Evolutionary conservation across 768 basidiomycete species (phyloP).

Genomic region (Lactarius hengduanensis): DNA sequence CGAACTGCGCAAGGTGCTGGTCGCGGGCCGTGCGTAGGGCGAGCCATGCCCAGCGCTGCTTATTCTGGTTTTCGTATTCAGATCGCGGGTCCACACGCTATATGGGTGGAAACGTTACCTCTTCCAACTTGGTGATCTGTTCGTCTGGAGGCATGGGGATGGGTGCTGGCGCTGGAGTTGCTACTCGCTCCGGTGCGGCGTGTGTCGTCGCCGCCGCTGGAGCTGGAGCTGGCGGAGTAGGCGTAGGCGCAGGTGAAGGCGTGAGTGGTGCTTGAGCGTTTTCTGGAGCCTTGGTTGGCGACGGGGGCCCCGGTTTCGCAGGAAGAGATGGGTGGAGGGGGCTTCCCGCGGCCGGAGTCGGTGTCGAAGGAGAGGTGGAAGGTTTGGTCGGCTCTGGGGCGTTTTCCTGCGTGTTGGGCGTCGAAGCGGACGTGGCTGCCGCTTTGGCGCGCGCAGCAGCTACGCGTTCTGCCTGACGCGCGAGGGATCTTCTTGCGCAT

Average conservation of each 20-base stretch:
- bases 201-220: slow-evolving; percentile 8
- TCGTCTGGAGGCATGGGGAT: slow-evolving; percentile 42
- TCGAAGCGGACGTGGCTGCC: slow-evolving; percentile 31
- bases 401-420: slow-evolving; percentile 31
- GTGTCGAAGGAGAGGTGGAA: slow-evolving; percentile 28
- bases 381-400: slow-evolving; percentile 8
- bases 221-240: background rate
- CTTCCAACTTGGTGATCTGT: slow-evolving; percentile 58
- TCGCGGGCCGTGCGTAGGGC: slow-evolving; percentile 76
- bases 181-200: slow-evolving; percentile 29
- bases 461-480: slow-evolving; percentile 39
- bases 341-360: slow-evolving; percentile 30
- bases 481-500: slow-evolving; percentile 45
- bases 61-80: slow-evolving; percentile 57
- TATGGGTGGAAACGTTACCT: slow-evolving; percentile 42
- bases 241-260: slow-evolving; percentile 9
- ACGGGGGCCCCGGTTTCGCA: slow-evolving; percentile 57
- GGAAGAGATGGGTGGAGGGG: slow-evolving; percentile 39
- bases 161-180: slow-evolving; percentile 35
- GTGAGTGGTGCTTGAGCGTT: slow-evolving; percentile 36
- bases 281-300: slow-evolving; percentile 33
- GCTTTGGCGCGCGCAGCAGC: slow-evolving; percentile 45
- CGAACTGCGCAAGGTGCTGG: slow-evolving; percentile 70
- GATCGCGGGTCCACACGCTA: background rate
- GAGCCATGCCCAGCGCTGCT: slow-evolving; percentile 77